Evolutionary conservation across 441 rosid species (phyloP).

Genomic region (Metrosideros polymorpha): DNA sequence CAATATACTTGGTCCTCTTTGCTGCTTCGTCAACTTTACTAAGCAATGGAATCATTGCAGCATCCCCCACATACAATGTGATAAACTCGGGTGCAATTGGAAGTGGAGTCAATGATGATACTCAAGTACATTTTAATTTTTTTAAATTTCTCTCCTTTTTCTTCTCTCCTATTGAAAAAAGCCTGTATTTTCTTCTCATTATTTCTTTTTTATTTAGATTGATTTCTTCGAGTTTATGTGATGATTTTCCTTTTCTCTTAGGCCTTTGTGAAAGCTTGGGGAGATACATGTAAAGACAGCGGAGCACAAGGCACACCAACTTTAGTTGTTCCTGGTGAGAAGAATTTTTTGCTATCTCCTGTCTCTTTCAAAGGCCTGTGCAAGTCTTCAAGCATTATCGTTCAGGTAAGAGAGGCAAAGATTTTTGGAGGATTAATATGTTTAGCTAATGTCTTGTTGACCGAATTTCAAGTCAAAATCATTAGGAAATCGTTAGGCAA

Average conservation of each 20-base stretch:
- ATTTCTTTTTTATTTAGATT: neutral
- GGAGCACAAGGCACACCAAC: slow-evolving; percentile 3
- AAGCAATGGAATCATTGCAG: neutral
- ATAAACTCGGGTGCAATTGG: slow-evolving; percentile 17
- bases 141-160: neutral
- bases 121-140: slow-evolving; percentile 1
- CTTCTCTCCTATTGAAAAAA: neutral
- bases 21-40: neutral
- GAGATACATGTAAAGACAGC: slow-evolving; percentile 7
- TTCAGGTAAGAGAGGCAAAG: slow-evolving; percentile 25
- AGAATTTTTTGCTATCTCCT: slow-evolving; percentile 9
- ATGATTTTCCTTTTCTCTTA: neutral
- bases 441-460: too few species aligned
- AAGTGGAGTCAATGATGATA: slow-evolving; percentile 18
- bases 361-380: slow-evolving; percentile 26
- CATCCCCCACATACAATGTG: neutral
- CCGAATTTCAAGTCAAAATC: too few species aligned
- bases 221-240: neutral
- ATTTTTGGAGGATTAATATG: too few species aligned
- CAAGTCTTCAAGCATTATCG: neutral
- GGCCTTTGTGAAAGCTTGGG: slow-evolving; percentile 29
- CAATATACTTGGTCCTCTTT: neutral
- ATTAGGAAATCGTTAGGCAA: neutral
- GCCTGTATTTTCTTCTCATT: neutral
- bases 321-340: slow-evolving; percentile 7